phyloP scores from a whole-genome alignment of 2,329 filamentous ascomycete species.

The Botrytis cinerea region DNA sequence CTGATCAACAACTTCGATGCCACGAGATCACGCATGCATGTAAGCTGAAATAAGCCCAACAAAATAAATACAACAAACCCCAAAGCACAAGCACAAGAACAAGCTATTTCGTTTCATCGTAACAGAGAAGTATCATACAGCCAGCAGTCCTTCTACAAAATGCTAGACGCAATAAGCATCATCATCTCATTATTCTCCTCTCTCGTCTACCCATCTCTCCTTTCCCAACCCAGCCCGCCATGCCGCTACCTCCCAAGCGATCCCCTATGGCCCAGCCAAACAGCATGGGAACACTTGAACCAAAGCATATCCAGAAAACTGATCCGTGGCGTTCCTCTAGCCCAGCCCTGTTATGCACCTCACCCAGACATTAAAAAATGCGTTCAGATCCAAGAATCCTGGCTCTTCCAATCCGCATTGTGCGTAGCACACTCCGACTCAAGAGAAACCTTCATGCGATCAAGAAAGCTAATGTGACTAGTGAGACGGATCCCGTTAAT shows the following conservation, averaged over 20 bases:
- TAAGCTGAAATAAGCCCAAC: not conserved
- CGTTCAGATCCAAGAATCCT: constrained; percentile 9
- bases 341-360: constrained; percentile 21
- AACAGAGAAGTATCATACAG: not conserved
- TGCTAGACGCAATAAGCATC: not conserved
- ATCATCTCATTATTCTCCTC: not conserved
- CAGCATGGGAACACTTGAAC: constrained; percentile 26
- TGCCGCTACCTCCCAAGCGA: constrained; percentile 25
- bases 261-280: constrained; percentile 22
- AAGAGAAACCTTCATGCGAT: too few species aligned
- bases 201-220: not conserved
- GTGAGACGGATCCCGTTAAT: constrained; percentile 43
- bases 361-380: constrained; percentile 15
- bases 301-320: constrained; percentile 23
- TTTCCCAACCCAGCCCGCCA: not conserved
- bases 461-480: not conserved
- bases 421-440: not conserved
- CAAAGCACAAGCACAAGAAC: not conserved
- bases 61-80: not conserved
- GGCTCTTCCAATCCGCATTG: not conserved
- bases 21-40: not conserved
- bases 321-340: constrained; percentile 24
- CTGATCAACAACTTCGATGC: not conserved
- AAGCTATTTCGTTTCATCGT: not conserved
- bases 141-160: not conserved